Base-by-base conservation (phyloP, 352 stramenopile species). In the Phytopythium boreale region DNA sequence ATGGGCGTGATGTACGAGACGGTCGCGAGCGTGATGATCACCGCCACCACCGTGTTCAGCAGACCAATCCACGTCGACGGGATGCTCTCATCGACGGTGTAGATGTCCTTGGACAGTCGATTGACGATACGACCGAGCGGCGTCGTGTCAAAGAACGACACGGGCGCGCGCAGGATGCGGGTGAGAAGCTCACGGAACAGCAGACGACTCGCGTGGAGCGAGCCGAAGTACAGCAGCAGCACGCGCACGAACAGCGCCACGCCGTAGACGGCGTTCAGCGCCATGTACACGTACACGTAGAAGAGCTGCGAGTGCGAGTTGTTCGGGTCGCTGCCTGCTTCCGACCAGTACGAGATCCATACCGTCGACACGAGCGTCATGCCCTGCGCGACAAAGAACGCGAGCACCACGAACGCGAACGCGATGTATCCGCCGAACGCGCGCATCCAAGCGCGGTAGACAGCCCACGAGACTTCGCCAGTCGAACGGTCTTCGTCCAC, bases 301-400 rank as follows among this genome's bases (percentile, higher is more conserved):
- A 79, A 95, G 76, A 90, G 84, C 57, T 89, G 70, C 39, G 81
- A 90, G 51, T 84, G 61, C 36, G 70, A 59, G 57, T 83, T 84
- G 70, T 27, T 75, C 51, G 1, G 80, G 61, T 65, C 34, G 55
- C 36, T 60, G 15, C 55, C 71, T 39, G 97, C 64, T 55, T 94
- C 79, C 26, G 92, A 93, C 92, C 95, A 99, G 64, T 97, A 93
- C n/a, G 93, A 98, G 22, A 99, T 82, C 93, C 93, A 99, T 43
- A 92, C 47, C 11, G 83, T 92, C 53, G 80, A 77, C 24, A 82
- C n/a, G 20, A 93, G 53, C 27, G 68, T 79, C 39, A 89, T 64
- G 14, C 67, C 71, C 62, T 93, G 79, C 3, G 79, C 79, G 9
- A 66, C 59, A 19, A 83, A 68, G 69, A 82, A 91, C 19, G 70